Percentiles rank a stretch among this genome's conserved stretches.
Evolutionary conservation across 306 rosid genomes (phyloP).

Genomic region (Calophaca sinica): DNA sequence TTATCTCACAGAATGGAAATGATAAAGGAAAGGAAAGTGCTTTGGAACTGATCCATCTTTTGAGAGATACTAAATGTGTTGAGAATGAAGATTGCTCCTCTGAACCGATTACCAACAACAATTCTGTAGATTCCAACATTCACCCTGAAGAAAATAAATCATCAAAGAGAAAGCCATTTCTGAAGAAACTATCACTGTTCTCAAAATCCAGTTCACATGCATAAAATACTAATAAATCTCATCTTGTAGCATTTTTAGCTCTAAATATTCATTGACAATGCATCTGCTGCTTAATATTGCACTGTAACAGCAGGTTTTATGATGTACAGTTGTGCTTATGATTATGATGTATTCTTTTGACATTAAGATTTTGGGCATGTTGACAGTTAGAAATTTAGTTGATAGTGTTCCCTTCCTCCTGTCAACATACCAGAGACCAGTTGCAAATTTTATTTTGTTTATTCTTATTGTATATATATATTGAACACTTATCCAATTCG

Average conservation of each 20-base stretch:
- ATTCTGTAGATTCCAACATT: slow-evolving; percentile 36
- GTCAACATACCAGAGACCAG: slow-evolving; percentile 24
- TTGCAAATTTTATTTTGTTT: neutral
- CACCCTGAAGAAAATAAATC: slow-evolving; percentile 54
- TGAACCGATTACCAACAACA: slow-evolving; percentile 45
- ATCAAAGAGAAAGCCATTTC: slow-evolving; percentile 50
- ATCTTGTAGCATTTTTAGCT: too few species aligned
- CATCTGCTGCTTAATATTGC: slow-evolving; percentile 45
- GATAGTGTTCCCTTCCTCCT: neutral
- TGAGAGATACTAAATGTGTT: slow-evolving; percentile 52
- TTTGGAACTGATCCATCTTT: slow-evolving; percentile 65
- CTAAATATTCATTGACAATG: too few species aligned
- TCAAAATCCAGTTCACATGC: slow-evolving; percentile 48
- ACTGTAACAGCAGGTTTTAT: slow-evolving; percentile 40
- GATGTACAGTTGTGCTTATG: slow-evolving; percentile 37
- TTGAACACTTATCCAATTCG: slow-evolving; percentile 9
- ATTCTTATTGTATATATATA: slow-evolving; percentile 49
- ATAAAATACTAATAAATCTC: slow-evolving; percentile 44
- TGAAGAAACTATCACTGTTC: slow-evolving; percentile 57
- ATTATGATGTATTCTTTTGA: slow-evolving; percentile 37
- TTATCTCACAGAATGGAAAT: slow-evolving; percentile 71
- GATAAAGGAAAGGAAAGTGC: slow-evolving; percentile 68
- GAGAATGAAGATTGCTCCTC: slow-evolving; percentile 45
- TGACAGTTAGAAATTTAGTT: neutral
- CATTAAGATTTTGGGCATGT: slow-evolving; percentile 30